Evolutionary conservation across 768 basidiomycete genomes (phyloP), one percentile per base, ranked within the genome.

Genomic region (Filobasidium wieringae): DNA sequence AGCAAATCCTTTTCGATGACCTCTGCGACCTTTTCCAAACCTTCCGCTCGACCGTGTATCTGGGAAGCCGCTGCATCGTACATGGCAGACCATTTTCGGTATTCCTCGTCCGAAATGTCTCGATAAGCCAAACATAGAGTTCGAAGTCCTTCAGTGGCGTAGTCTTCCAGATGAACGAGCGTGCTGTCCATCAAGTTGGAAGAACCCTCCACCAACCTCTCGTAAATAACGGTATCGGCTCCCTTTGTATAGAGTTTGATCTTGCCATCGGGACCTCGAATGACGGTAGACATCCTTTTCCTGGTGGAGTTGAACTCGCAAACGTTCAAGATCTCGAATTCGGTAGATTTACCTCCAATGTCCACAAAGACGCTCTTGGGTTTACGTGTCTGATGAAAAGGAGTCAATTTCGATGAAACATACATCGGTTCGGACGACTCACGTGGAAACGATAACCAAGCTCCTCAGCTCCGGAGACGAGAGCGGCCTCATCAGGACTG

Each of bases 291-390:
- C 95, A 99, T 97, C 58, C 95, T 82, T 69, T 99, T 97, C 51
- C 95, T 81, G 4, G 90, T 88, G 24, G 90, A 95, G 71, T 97
- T 97, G 80, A 99, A 99, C 76, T 97, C 95, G 80, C 92, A 95
- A 41, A 99, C 86, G 68, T 97, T 97, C 59, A 99, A 75, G 57
- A 97, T 82, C 68, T 96, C 83, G 70, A 84, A 97, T 70, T 97
- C 90, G 56, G 81, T 80, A 0, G 78, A 75, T 55, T 77, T 74
- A 19, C 88, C 90, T 51, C 80, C 77, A 57, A 92, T 78, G 37
- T 86, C 84, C 53, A 97, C 82, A 69, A 88, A 96, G 7, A 92
- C 88, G 0, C 93, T 95, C 69, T 85, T 90, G 4, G 95, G 95
- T 73, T 99, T 99, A 37, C 95, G 85, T 1, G 80, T 92, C 91